phyloP scores from a whole-genome alignment of 176 grass and related monocot species.

The Echinochloa phyllopogon region DNA sequence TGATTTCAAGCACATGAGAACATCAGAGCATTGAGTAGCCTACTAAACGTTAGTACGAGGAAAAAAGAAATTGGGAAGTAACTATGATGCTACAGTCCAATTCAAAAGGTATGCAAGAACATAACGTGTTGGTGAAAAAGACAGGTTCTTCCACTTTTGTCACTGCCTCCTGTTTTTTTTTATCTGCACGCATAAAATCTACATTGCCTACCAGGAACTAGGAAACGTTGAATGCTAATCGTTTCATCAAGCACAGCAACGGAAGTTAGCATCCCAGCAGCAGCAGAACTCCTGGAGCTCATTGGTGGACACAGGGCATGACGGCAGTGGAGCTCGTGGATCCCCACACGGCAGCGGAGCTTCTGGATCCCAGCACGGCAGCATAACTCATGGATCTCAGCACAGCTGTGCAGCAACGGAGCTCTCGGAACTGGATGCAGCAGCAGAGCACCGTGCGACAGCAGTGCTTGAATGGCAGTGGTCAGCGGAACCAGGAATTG shows the following conservation, averaged over 20 bases:
- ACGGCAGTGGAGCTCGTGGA: neutral
- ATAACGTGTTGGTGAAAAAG: neutral
- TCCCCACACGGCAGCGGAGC: neutral
- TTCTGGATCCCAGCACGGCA: neutral
- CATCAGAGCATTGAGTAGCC: neutral
- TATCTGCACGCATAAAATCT: neutral
- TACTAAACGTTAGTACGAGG: neutral
- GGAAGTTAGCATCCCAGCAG: neutral
- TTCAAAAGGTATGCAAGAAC: neutral
- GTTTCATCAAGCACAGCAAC: neutral
- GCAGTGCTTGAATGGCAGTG: neutral
- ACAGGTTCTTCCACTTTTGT: neutral
- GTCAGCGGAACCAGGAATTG: neutral
- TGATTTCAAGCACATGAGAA: neutral
- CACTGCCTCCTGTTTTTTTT: neutral
- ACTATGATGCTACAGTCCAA: neutral
- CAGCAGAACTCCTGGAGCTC: neutral
- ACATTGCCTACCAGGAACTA: neutral
- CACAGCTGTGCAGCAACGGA: neutral
- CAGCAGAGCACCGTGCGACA: neutral
- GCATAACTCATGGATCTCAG: neutral
- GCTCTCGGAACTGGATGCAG: neutral
- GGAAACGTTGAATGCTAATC: neutral
- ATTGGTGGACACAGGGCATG: no score
- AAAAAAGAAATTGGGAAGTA: neutral